Evolutionary conservation across 352 stramenopile genomes (phyloP), one percentile per base, ranked within the genome.

Genomic region (Phytopythium kandeliae): DNA sequence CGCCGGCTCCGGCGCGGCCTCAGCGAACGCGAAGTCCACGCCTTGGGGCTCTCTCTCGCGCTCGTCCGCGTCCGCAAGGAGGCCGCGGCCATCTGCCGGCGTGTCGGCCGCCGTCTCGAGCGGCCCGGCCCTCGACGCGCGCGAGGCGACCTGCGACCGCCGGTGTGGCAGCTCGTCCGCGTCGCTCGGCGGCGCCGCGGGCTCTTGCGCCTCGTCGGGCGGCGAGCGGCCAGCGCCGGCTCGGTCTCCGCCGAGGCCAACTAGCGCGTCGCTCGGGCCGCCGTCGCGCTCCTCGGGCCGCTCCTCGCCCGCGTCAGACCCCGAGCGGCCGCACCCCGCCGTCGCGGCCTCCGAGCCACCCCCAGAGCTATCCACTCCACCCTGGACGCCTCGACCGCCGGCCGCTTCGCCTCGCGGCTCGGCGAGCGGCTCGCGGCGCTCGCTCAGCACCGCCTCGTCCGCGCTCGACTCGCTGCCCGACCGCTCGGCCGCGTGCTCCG

Each of bases 11-110:
- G 38, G 25, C 9, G 34, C n/a, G 16, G 66, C 58, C 3, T 71
- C 56, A 31, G 78, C 74, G 43, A 85, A 82, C 12, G 59, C 74
- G 51, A 76, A 82, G 15, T 49, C 66, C 5, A 79, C 45, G 17
- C 69, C 63, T 49, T 71, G 63, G 2, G 56, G 48, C 12, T 66
- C 63, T 16, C 64, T 58, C 43, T 60, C 52, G 1, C 33, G 19
- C 26, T 76, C 63, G 17, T 60, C 40, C 5, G 53, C 38, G 9
- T 17, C 16, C 5, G n/a, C 25, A 12, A 33, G 24, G 43, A n/a
- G 6, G 22, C 47, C 8, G 2, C 35, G 31, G 34, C 24, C 8
- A 35, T 24, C 2, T 24, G 22, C 2, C 43, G 24, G 2, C 34
- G 7, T 24, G 22, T 1, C 43, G 24, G 2, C 11, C 22, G 16